A percentile compares a stretch with the other conserved stretches of the same genome.
phyloP scores from a whole-genome alignment of 805 yeast genomes.

The Kurtzmaniella fragi region DNA sequence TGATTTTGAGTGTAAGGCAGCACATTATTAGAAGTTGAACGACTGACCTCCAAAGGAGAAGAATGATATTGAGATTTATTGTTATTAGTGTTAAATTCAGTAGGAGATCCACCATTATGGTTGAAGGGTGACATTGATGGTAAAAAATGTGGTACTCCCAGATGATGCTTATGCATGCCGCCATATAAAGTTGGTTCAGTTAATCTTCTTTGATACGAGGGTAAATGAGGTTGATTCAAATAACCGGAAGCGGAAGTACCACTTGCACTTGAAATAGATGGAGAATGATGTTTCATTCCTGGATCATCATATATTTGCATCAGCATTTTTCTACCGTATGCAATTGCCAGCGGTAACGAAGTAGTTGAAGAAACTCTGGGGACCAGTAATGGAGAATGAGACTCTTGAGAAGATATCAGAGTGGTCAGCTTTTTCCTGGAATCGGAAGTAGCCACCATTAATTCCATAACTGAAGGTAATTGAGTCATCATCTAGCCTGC shows the following conservation, averaged over 20 bases:
- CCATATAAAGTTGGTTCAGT: neutral
- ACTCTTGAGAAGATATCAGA: slow-evolving; percentile 2
- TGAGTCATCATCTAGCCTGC: slow-evolving; percentile 7
- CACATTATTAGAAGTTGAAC: too few relatives aligned
- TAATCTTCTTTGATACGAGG: too few relatives aligned
- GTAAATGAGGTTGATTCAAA: too few relatives aligned
- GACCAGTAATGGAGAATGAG: slow-evolving; percentile 7
- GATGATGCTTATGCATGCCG: neutral
- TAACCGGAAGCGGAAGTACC: too few relatives aligned
- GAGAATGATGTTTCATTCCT: neutral
- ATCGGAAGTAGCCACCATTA: slow-evolving; percentile 14
- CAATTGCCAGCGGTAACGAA: slow-evolving; percentile 4
- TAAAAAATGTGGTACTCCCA: too few relatives aligned
- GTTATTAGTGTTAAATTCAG: too few relatives aligned
- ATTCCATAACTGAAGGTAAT: slow-evolving; percentile 22
- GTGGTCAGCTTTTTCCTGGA: slow-evolving; percentile 3
- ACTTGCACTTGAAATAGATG: neutral
- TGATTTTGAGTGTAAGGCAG: too few relatives aligned
- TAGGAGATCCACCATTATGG: too few relatives aligned
- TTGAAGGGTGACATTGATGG: too few relatives aligned
- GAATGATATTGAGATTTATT: too few relatives aligned
- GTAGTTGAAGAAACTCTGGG: slow-evolving; percentile 10
- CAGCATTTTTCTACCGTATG: neutral
- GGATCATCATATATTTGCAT: neutral
- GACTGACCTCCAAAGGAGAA: too few relatives aligned